These are phyloP conservation scores for Phytopythium delawarense DNA, from an alignment of 352 stramenopile genomes.

Conservation along the genomic window DNA sequence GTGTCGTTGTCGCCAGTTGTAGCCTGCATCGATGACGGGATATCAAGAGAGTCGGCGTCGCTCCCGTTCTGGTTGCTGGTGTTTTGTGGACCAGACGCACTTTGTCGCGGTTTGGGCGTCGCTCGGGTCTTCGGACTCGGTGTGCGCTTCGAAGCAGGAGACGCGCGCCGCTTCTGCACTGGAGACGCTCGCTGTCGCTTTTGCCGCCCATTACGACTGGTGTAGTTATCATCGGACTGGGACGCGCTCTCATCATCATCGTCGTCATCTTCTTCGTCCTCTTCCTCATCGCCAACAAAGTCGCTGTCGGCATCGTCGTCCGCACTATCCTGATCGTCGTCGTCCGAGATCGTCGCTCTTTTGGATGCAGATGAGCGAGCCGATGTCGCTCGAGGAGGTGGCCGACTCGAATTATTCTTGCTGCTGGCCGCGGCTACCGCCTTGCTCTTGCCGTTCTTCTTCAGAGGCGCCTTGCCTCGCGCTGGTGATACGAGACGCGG, in stretches of 20 bases:
- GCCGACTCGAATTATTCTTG: neutral
- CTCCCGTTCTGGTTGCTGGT: constrained; percentile 11
- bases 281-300: constrained; percentile 24
- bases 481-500: constrained; percentile 8
- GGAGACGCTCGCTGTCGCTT: constrained; percentile 12
- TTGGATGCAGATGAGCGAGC: neutral
- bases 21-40: constrained; percentile 8
- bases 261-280: constrained; percentile 27
- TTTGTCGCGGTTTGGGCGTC: neutral
- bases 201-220: constrained; percentile 4
- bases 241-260: constrained; percentile 24
- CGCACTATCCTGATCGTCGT: constrained; percentile 13
- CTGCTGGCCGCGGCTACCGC: no score
- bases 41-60: constrained; percentile 36
- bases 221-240: constrained; percentile 7
- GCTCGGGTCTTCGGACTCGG: constrained; percentile 2
- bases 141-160: neutral
- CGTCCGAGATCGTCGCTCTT: constrained; percentile 3
- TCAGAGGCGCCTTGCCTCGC: constrained; percentile 25
- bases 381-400: neutral
- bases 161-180: constrained; percentile 7
- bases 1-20: constrained; percentile 18
- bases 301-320: constrained; percentile 49
- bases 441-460: constrained; percentile 21
- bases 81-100: neutral